Evolutionary conservation across 1,139 yeast species (phyloP).

Genomic region (Magnusiomyces clavatus): DNA sequence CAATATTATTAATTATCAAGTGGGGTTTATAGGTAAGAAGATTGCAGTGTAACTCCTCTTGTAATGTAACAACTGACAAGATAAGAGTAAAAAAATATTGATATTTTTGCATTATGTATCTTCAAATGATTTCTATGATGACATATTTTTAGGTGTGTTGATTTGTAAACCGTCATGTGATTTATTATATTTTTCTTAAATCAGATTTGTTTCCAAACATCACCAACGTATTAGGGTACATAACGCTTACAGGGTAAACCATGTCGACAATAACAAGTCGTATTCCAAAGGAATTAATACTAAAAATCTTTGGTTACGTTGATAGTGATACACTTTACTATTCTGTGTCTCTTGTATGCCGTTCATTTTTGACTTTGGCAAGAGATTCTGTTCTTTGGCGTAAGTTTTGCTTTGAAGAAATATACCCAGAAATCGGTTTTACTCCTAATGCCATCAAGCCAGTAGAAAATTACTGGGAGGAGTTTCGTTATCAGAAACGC

Average conservation of each 20-base stretch:
- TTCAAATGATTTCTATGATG: too few relatives aligned
- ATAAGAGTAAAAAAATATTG: too few relatives aligned
- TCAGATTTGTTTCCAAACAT: too few relatives aligned
- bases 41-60: too few relatives aligned
- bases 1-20: too few relatives aligned
- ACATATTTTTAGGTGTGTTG: too few relatives aligned
- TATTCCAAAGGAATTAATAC: conserved; percentile 1
- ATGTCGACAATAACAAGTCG: background rate
- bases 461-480: conserved; percentile 2
- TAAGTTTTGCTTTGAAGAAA: background rate
- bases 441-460: background rate
- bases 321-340: background rate
- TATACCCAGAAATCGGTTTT: background rate
- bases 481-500: background rate
- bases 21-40: too few relatives aligned
- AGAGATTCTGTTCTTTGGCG: conserved; percentile 1
- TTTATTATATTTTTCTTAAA: too few relatives aligned
- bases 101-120: too few relatives aligned
- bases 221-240: background rate
- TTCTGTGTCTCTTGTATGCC: background rate
- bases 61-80: too few relatives aligned
- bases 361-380: background rate
- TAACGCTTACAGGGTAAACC: background rate
- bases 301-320: background rate
- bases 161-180: too few relatives aligned